Base-by-base conservation (phyloP, 2,329 filamentous ascomycete species). In the Pseudogymnoascus sp. region DNA sequence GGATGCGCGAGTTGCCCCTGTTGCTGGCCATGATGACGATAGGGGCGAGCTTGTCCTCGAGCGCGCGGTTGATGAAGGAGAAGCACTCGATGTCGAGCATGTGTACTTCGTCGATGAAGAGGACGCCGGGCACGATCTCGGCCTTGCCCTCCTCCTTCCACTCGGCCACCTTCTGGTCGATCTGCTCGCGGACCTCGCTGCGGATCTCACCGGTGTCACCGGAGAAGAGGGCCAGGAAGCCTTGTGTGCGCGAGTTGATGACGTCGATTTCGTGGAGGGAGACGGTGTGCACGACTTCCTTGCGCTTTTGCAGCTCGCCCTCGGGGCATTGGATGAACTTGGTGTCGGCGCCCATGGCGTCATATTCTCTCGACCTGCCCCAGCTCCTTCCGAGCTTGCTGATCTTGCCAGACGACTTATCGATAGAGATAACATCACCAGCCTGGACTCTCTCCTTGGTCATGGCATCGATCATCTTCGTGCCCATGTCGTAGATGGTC, bases 41-140 rank as follows among this genome's bases (percentile, higher is more conserved):
- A 38, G 94, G 94, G 1, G 94, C 91, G 32, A 99, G 82, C 70
- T 97, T 91, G 63, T 92, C 91, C 76, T 99, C 94, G 47, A 99
- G 81, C 0, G 94, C 94, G 59, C 94, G 89, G 79, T 99, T 99
- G 80, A 99, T 88, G 79, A 96, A 99, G 47, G 91, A 95, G 79
- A 96, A 99, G 79, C 93, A 97, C 76, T 99, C 94, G 66, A 97
- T 97, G 74, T 99, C 94, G 62, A 99, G 89, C 93, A 99, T 97
- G 80, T 99, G 94, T 4, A 99, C 93, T 78, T 99, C 94, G 70
- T 99, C 94, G 70, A 99, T 96, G 79, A 99, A 99, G 6, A 99
- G 79, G 6, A 99, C 94, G 50, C 94, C 94, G 0, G 94, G 94
- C 0, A 99, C 91, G 60, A 99, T 97, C 76, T 96, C 92, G 2